phyloP scores from a whole-genome alignment of 805 yeast genomes.

The Yamadazyma akitaensis region DNA sequence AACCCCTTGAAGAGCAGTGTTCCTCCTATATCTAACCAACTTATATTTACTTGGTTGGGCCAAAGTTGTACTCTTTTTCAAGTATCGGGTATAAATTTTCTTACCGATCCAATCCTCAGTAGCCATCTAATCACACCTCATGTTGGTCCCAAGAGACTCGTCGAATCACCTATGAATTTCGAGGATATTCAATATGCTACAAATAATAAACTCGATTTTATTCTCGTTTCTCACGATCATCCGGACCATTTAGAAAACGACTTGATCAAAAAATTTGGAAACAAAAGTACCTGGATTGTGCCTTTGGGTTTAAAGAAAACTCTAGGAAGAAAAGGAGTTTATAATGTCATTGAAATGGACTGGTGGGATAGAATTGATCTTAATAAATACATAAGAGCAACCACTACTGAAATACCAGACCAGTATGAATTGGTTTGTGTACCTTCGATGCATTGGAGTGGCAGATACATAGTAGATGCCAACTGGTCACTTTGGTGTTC shows the following conservation, averaged over 20 bases:
- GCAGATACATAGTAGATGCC: constrained; percentile 75
- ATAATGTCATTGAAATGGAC: constrained; percentile 68
- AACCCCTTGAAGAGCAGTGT: not conserved
- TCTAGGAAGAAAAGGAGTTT: constrained; percentile 56
- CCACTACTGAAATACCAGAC: constrained; percentile 28
- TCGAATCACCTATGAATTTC: constrained; percentile 67
- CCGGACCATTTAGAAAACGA: constrained; percentile 87
- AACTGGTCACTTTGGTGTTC: constrained; percentile 89
- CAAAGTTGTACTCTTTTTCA: constrained; percentile 82
- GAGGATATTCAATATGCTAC: constrained; percentile 48
- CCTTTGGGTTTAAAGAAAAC: constrained; percentile 72
- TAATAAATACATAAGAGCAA: constrained; percentile 37
- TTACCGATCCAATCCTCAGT: constrained; percentile 83
- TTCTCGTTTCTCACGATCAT: constrained; percentile 88
- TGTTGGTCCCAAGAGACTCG: constrained; percentile 82
- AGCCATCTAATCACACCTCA: constrained; percentile 58
- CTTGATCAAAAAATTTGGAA: constrained; percentile 50
- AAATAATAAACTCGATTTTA: constrained; percentile 61
- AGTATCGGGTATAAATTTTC: constrained; percentile 63
- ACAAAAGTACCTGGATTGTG: constrained; percentile 74
- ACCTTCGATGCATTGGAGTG: constrained; percentile 98
- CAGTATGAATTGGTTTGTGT: constrained; percentile 79
- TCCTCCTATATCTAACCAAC: constrained; percentile 42
- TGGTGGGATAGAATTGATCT: constrained; percentile 76
- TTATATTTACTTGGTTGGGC: constrained; percentile 87